Evolutionary conservation across 2,329 filamentous ascomycete genomes (phyloP), one percentile per base, ranked within the genome.

Genomic region (Hirsutella thompsonii): DNA sequence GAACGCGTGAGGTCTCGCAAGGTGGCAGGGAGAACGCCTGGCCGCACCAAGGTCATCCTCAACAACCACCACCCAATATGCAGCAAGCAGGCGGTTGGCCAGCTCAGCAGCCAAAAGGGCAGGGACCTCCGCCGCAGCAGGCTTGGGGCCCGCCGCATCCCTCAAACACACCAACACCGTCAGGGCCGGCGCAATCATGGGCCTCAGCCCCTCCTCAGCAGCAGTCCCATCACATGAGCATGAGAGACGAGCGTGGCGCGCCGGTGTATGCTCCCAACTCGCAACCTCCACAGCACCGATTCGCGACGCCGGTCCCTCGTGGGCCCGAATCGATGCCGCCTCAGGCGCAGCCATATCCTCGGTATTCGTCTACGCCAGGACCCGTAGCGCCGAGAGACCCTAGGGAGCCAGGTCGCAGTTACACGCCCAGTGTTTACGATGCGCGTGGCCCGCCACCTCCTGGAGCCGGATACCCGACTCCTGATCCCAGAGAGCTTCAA

Each of bases 391-490:
- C 62, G 37, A 61, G 67, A 35, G 68, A 70, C 44, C 61, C 48
- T 8, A 47, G 61, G 45, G 62, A 68, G 9, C 61, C 62, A 1
- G 56, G 56, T 1, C 62, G 68, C 18, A 69, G 65, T 49, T 70
- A 67, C 48, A 70, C 68, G 2, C 67, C 68, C 3, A 61, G 59
- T 4, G 48, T 54, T 2, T 70, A 69, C 41, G 67, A 71, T 21
- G 46, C 43, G 6, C 58, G 67, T 14, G 61, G 59, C 6, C 61
- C 55, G 1, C 67, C 66, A 39, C 58, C 58, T 10, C 56, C 54
- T 8, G 55, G 57, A 3, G 56, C 53, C n/a, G 55, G 55, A 1
- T 61, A 59, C 40, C 50, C 54, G 3, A 48, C 50, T 1, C 55
- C 55, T 36, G 60, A 62, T 42, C 50, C 55, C 44, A 45, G 58